phyloP scores from a whole-genome alignment of 2,329 filamentous ascomycete species.

The Huntiella omanensis region DNA sequence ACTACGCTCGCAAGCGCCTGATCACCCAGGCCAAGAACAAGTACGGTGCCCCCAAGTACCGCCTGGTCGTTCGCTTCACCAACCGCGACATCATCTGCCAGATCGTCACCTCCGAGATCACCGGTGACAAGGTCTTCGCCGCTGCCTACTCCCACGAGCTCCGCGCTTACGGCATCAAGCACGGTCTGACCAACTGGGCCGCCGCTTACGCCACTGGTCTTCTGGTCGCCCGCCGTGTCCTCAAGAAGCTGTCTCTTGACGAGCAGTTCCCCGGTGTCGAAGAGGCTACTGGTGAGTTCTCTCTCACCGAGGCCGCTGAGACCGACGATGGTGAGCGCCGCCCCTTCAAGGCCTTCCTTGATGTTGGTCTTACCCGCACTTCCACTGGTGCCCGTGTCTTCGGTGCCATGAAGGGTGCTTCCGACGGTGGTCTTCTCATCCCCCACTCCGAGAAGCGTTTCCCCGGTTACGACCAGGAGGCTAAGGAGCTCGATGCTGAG shows the following conservation, averaged over 20 bases:
- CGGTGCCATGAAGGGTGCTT: slow-evolving; percentile 98
- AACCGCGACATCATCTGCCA: slow-evolving; percentile 99
- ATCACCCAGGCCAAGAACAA: slow-evolving; percentile 99
- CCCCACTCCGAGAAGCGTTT: slow-evolving; percentile 99
- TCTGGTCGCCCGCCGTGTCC: slow-evolving; percentile 85
- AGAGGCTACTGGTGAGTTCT: slow-evolving; percentile 92
- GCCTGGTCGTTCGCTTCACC: slow-evolving; percentile 96
- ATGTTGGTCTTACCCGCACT: slow-evolving; percentile 92
- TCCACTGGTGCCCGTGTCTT: slow-evolving; percentile 98
- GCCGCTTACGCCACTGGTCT: slow-evolving; percentile 94
- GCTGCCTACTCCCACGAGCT: slow-evolving; percentile 95
- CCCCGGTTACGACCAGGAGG: slow-evolving; percentile 94
- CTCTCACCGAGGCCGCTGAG: slow-evolving; percentile 84
- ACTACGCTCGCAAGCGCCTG: slow-evolving; percentile 98
- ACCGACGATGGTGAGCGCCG: slow-evolving; percentile 81
- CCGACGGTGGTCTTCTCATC: slow-evolving; percentile 88
- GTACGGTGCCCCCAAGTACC: slow-evolving; percentile 99
- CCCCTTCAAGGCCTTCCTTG: slow-evolving; percentile 98
- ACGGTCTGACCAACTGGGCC: slow-evolving; percentile 99
- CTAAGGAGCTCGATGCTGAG: slow-evolving; percentile 94
- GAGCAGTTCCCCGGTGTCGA: slow-evolving; percentile 89
- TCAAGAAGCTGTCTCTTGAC: slow-evolving; percentile 92
- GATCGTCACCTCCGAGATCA: slow-evolving; percentile 91
- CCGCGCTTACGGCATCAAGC: slow-evolving; percentile 88
- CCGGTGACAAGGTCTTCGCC: slow-evolving; percentile 90